Evolutionary conservation across 140 eudicot species (phyloP), one percentile per base, ranked within the genome.

Genomic region (Oenanthe javanica): DNA sequence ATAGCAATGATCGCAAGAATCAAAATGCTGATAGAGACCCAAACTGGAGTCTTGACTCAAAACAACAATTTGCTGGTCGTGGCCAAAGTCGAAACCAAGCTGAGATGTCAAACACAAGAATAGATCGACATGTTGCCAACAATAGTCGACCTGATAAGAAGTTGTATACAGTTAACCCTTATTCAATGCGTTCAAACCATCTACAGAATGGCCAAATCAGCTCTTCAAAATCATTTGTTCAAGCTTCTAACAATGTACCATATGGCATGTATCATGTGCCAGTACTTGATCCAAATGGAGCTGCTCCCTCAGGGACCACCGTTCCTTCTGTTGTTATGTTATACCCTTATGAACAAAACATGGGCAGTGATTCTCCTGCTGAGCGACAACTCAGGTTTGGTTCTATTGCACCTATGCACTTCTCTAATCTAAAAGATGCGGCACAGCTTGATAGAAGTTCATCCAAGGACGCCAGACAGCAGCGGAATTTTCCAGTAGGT

Each of bases 251-350:
- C 6, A 79, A 63, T 79, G 59, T 59, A 43, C 55, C 61, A 47
- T 79, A 79, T 79, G 81, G 81, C 23, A 79, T 79, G 75, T 79
- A 63, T 79, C 81, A 75, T 16, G 46, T 63, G 54, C 81, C 81
- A 45, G 75, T 47, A n/a, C 46, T 79, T 54, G 63, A 64, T 64
- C 57, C 59, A 42, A 63, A 46, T 9, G 81, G 75, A 45, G 81
- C 69, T 59, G 72, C 63, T 79, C 81, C 81, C 13, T 45, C 75
- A 64, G 63, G 43, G 10, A 42, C 43, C 19, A 57, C 7, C 1
- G 75, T 78, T 19, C 70, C 80, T 52, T 77, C 80, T 15, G 70
- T 51, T 54, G 55, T 79, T 25, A 75, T 75, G 81, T 66, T 79
- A 3, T 79, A 64, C 51, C 81, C 81, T 43, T 79, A 46, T 79